phyloP scores from a whole-genome alignment of 2,329 filamentous ascomycete species.

The Cladophialophora exuberans region DNA sequence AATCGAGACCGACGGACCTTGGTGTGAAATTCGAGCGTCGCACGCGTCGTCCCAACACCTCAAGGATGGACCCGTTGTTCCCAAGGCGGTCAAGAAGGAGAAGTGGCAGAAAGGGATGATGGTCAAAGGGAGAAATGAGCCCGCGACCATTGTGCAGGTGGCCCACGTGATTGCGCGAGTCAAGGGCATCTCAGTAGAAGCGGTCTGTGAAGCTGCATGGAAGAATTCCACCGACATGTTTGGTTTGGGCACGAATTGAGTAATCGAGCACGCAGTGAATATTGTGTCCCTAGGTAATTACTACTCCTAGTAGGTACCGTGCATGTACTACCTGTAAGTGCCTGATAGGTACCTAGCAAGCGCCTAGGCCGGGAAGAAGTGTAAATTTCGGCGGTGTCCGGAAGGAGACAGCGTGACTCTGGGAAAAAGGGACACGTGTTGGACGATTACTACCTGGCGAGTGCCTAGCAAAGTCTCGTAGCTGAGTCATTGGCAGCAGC shows the following conservation, averaged over 20 bases:
- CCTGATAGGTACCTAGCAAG: too few relatives aligned
- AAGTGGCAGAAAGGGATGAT: conserved; percentile 85
- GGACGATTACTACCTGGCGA: too few relatives aligned
- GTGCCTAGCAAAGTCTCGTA: too few relatives aligned
- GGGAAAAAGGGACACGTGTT: too few relatives aligned
- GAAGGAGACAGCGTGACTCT: too few relatives aligned
- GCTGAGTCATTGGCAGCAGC: too few relatives aligned
- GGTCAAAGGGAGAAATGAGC: conserved; percentile 95
- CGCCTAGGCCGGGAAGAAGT: too few relatives aligned
- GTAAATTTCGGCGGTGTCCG: too few relatives aligned
- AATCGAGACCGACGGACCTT: conserved; percentile 96
- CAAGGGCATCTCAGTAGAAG: conserved; percentile 76
- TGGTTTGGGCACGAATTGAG: conserved; percentile 54
- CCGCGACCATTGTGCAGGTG: conserved; percentile 81
- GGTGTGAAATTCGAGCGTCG: conserved; percentile 89
- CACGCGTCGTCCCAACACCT: conserved; percentile 82
- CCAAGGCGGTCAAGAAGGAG: conserved; percentile 91
- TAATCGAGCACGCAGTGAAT: neutral
- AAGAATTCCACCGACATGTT: conserved; percentile 79
- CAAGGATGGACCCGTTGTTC: conserved; percentile 66
- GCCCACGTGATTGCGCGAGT: conserved; percentile 87
- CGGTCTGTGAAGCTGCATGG: conserved; percentile 75
- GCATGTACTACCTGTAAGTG: too few relatives aligned
- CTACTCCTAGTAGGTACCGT: conserved; percentile 2
- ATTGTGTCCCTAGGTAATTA: conserved; percentile 2